Evolutionary conservation across 2,329 filamentous ascomycete genomes (phyloP), one percentile per base, ranked within the genome.

Genomic region (Fusarium mundagurra): DNA sequence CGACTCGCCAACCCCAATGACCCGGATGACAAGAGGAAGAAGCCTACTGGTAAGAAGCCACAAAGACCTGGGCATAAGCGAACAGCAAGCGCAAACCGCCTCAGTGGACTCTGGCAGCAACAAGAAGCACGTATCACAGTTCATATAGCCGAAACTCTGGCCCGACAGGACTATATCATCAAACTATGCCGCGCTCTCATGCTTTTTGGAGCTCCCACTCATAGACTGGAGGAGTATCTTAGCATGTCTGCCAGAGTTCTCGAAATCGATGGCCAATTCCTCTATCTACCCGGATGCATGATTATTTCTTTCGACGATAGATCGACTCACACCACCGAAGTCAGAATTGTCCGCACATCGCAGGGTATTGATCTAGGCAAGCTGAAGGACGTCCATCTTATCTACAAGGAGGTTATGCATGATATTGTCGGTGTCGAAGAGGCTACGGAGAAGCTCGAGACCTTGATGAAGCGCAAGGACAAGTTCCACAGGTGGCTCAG

Each of bases 231-330:
- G 82, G 93, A 97, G 80, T 97, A 97, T 79, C 91, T 98, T 86
- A 91, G 88, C 73, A 96, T 95, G 92, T 94, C 93, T 10, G 92
- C 95, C 9, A 89, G 93, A 27, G 93, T 95, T 8, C 87, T 98
- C 41, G 93, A 95, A 81, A 95, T 97, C 36, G 93, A 97, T 72
- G 93, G 93, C 13, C 94, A 97, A 76, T 98, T 96, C 76, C 84
- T 98, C 33, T 98, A 98, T 77, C 88, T 98, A 43, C 95, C 95
- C 0, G 94, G 94, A 10, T 96, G 93, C 78, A 98, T 98, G 95
- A 92, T 98, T 66, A 91, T 97, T 76, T 96, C 94, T 0, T 98
- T 98, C 78, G 94, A 93, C 79, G 93, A 95, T 75, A 83, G 80
- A 57, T 84, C 87, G 1, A 91, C 90, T 0, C 91, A 92, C 72